Percentiles rank a stretch among this genome's conserved stretches.
phyloP scores from a whole-genome alignment of 371 early-diverging fungal genomes.

The Apophysomyces trapeziformis region DNA sequence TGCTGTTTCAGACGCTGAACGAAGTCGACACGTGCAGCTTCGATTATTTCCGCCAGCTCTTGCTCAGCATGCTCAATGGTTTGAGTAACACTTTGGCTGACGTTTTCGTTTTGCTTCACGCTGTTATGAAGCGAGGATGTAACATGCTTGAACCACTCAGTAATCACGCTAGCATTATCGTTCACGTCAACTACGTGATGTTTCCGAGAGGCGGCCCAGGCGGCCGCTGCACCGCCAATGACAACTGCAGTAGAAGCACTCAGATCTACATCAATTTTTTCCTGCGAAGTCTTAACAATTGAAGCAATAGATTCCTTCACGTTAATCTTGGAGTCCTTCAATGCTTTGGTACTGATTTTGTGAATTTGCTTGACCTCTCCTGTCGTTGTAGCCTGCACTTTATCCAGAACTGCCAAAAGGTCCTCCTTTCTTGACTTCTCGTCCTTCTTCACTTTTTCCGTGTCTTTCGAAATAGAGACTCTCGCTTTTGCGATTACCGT shows the following conservation, averaged over 20 bases:
- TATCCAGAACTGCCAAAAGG: conserved; percentile 2
- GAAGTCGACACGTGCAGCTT: conserved; percentile 30
- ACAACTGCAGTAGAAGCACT: conserved; percentile 27
- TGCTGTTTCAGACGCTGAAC: conserved; percentile 27
- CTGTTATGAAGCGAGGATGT: conserved; percentile 18
- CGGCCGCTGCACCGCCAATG: conserved; percentile 31
- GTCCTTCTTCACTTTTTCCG: conserved; percentile 2
- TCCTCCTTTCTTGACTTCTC: conserved; percentile 5
- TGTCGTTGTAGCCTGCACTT: neutral
- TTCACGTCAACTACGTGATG: conserved; percentile 30
- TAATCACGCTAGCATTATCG: conserved; percentile 27
- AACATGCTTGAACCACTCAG: conserved; percentile 36
- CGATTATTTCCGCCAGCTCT: conserved; percentile 30
- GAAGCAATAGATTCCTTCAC: conserved; percentile 17
- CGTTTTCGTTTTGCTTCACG: conserved; percentile 17
- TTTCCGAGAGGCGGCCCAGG: conserved; percentile 14
- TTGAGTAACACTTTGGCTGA: conserved; percentile 14
- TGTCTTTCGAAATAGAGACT: neutral
- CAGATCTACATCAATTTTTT: conserved; percentile 28
- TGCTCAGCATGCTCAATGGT: conserved; percentile 29
- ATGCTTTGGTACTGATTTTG: conserved; percentile 2
- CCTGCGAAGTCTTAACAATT: conserved; percentile 12
- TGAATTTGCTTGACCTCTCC: neutral
- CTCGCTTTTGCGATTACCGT: neutral
- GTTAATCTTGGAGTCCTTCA: conserved; percentile 14